These are phyloP conservation scores for Dioscorea alata DNA, from an alignment of 106 monocot genomes.

Conservation along the genomic window DNA sequence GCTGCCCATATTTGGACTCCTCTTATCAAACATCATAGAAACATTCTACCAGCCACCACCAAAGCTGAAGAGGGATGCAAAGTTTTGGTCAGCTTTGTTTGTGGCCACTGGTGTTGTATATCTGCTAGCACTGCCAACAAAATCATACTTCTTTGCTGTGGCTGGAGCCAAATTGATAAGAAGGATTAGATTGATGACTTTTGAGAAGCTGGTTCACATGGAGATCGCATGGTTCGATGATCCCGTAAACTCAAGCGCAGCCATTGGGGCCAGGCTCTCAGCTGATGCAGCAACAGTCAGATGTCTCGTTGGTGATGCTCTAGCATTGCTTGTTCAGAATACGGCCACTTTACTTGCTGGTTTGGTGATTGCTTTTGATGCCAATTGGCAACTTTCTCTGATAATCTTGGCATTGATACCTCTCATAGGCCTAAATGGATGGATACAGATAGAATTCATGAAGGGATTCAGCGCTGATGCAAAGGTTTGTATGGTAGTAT, in stretches of 20 bases:
- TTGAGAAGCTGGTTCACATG: constrained; percentile 44
- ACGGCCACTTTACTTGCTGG: constrained; percentile 40
- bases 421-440: constrained; percentile 38
- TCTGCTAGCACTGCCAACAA: constrained; percentile 18
- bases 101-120: constrained; percentile 15
- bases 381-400: constrained; percentile 61
- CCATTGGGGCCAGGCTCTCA: constrained; percentile 51
- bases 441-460: constrained; percentile 46
- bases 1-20: constrained; percentile 29
- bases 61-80: constrained; percentile 27
- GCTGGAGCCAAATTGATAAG: constrained; percentile 57
- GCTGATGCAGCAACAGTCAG: constrained; percentile 57
- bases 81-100: constrained; percentile 26
- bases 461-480: constrained; percentile 62
- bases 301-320: constrained; percentile 60
- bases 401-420: constrained; percentile 52
- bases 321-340: constrained; percentile 52
- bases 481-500: constrained; percentile 27
- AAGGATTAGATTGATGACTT: constrained; percentile 42
- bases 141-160: constrained; percentile 46
- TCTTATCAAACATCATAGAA: constrained; percentile 17
- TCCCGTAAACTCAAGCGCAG: constrained; percentile 40
- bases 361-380: constrained; percentile 45
- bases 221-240: constrained; percentile 68
- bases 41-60: constrained; percentile 25